These are phyloP conservation scores for Beauveria bassiana DNA, from an alignment of 2,329 filamentous ascomycete species.

Conservation along the genomic window DNA sequence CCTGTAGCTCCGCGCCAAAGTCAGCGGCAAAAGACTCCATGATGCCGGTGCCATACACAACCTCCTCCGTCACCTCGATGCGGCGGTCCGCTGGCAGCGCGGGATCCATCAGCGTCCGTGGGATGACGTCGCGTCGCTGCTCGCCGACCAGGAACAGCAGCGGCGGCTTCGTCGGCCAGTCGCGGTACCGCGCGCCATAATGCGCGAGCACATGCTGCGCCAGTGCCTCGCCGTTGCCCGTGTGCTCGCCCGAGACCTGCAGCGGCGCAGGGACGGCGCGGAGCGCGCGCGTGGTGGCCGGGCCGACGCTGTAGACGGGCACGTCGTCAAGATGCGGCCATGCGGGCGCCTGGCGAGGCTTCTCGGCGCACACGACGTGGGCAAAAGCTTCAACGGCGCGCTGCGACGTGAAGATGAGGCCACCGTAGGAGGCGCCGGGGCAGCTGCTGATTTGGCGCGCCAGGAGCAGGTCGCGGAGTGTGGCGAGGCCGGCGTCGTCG, in stretches of 20 bases:
- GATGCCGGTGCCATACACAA: constrained; percentile 81
- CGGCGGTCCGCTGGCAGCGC: constrained; percentile 38
- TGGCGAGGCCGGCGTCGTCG: constrained; percentile 47
- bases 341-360: constrained; percentile 4
- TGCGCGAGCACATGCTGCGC: constrained; percentile 72
- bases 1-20: constrained; percentile 46
- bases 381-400: constrained; percentile 74
- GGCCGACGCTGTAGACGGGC: constrained; percentile 70
- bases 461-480: constrained; percentile 44
- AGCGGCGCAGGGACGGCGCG: constrained; percentile 44
- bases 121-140: constrained; percentile 82
- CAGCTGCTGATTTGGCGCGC: constrained; percentile 31
- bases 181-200: constrained; percentile 51
- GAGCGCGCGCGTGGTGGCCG: constrained; percentile 71
- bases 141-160: constrained; percentile 87
- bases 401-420: constrained; percentile 79
- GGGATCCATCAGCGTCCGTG: constrained; percentile 62
- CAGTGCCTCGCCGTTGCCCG: constrained; percentile 77
- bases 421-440: constrained; percentile 49
- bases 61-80: constrained; percentile 67
- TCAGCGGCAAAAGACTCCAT: constrained; percentile 69
- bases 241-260: constrained; percentile 68
- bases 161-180: constrained; percentile 43
- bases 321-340: constrained; percentile 52
- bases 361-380: constrained; percentile 48